Evolutionary conservation across 495 filamentous ascomycete genomes (phyloP), one percentile per base, ranked within the genome.

Genomic region (Sporormia fimetaria): DNA sequence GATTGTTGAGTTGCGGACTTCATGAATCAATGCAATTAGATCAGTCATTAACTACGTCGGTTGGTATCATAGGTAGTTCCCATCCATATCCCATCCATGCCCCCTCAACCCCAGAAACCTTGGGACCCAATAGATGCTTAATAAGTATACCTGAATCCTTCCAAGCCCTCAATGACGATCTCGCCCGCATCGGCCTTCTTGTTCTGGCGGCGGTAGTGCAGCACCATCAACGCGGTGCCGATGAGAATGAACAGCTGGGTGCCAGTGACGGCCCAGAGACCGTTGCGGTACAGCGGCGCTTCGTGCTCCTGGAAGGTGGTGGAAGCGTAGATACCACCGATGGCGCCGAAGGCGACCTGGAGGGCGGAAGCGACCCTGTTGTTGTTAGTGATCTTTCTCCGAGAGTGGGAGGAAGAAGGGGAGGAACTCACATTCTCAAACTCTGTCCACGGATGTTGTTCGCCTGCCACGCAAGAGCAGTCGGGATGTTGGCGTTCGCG

Each of bases 401-500:
- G 6, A 7, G 11, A 14, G 4, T 12, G n/a, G 5, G 27, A 12
- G 16, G 5, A 6, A 26, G 15, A 27, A n/a, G 12, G 15, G n/a
- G 14, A 9, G n/a, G 1, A 3, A 30, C 20, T 31, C 22, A 44
- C 12, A 46, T 30, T 22, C 42, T 21, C 36, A 51, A 17, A 46
- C 49, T 27, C 35, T 56, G 56, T 33, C 32, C 53, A 14, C 44
- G 21, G 15, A 57, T 49, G 37, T 58, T 53, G 44, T 58, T 58
- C 11, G 42, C 38, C 25, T 52, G 48, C 30, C 50, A 58, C 1
- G 52, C 27, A 33, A 58, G 62, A 22, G 60, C 47, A 6, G 61
- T 57, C 1, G 70, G 74, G 20, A 76, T 66, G 52, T 80, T 82
- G 7, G 71, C 65, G 57, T 79, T 80, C 21, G 68, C 64, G 8